phyloP scores from a whole-genome alignment of 805 yeast species.

The Metschnikowia shivogae region DNA sequence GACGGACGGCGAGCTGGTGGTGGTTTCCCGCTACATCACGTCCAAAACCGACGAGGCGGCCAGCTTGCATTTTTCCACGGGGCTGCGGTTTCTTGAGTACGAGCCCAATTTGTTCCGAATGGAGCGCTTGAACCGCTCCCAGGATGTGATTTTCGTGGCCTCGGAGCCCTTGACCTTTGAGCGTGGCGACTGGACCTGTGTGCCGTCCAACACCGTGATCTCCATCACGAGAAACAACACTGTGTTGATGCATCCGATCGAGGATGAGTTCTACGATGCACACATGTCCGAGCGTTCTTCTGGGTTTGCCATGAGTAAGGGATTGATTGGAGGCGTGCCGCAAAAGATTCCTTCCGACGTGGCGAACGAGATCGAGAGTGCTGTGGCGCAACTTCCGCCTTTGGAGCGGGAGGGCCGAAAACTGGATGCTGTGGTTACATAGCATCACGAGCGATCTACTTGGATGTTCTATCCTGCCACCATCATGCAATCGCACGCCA shows the following conservation, averaged over 20 bases:
- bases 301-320: constrained; percentile 82
- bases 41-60: constrained; percentile 94
- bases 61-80: constrained; percentile 89
- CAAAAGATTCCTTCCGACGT: constrained; percentile 34
- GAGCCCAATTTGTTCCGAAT: constrained; percentile 89
- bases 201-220: constrained; percentile 85
- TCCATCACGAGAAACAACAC: constrained; percentile 77
- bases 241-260: constrained; percentile 84
- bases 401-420: constrained; percentile 35
- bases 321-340: constrained; percentile 90
- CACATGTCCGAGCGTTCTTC: constrained; percentile 69
- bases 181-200: constrained; percentile 95
- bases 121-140: constrained; percentile 91
- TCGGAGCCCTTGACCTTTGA: constrained; percentile 96
- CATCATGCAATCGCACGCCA: no score
- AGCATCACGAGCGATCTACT: no score
- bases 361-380: constrained; percentile 19
- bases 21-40: constrained; percentile 83
- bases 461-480: no score
- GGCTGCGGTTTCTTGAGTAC: constrained; percentile 84
- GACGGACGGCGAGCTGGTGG: constrained; percentile 85
- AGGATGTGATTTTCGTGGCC: constrained; percentile 94
- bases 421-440: not conserved
- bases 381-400: constrained; percentile 31
- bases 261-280: constrained; percentile 80